Percentiles rank a stretch among this genome's conserved stretches.
Conservation (phyloP, 495 filamentous ascomycete genomes). For the Mytilinidion resinicola region DNA sequence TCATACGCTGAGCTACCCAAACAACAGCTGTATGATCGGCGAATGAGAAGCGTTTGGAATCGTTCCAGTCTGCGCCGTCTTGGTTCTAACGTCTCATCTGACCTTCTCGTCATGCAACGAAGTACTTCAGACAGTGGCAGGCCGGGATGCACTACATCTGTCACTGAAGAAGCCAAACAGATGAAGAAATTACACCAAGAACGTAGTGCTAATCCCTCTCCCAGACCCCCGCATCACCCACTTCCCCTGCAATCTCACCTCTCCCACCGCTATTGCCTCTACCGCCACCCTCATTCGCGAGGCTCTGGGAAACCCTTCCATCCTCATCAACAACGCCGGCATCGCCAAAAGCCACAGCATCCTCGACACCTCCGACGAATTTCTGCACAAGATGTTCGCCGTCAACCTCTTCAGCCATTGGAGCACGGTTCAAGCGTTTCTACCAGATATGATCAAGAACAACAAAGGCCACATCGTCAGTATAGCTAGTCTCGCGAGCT, state of each 20-base stretch:
- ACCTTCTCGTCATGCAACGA: no score
- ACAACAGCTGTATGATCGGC: no score
- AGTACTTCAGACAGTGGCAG: no score
- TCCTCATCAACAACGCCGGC: slow-evolving; percentile 61
- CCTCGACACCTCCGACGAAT: slow-evolving; percentile 42
- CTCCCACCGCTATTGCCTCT: slow-evolving; percentile 38
- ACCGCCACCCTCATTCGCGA: slow-evolving; percentile 34
- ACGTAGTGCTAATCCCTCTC: not conserved
- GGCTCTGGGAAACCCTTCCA: slow-evolving; percentile 45
- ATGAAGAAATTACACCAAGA: no score
- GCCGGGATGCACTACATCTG: no score
- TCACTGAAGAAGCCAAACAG: no score
- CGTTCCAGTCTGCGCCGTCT: no score
- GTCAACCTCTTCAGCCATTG: slow-evolving; percentile 56
- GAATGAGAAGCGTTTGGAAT: no score
- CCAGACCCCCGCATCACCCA: slow-evolving; percentile 6
- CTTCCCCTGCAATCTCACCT: slow-evolving; percentile 51
- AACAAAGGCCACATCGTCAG: slow-evolving; percentile 59
- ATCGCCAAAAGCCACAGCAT: slow-evolving; percentile 49
- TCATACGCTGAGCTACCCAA: no score
- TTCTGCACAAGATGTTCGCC: slow-evolving; percentile 49
- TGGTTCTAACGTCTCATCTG: no score
- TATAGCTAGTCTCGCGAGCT: slow-evolving; percentile 50
- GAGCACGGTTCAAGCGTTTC: slow-evolving; percentile 51
- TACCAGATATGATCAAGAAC: slow-evolving; percentile 52